phyloP scores from a whole-genome alignment of 495 filamentous ascomycete genomes.

The Aspergillus hancockii region DNA sequence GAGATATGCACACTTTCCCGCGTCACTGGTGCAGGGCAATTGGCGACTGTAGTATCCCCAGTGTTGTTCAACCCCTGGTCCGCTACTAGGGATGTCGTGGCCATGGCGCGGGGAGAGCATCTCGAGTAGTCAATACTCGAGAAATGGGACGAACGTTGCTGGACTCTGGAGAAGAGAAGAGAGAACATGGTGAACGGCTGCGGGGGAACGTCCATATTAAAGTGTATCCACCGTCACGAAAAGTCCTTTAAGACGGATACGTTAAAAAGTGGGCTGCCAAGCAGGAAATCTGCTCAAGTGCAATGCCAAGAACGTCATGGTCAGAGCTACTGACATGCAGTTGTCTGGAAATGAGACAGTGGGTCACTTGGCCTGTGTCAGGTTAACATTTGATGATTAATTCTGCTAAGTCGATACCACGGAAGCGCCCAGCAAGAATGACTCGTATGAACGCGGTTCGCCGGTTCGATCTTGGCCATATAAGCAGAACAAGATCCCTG shows the following conservation, averaged over 20 bases:
- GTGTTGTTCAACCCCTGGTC: constrained; percentile 43
- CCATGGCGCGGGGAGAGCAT: constrained; percentile 10
- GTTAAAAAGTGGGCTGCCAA: constrained; percentile 10
- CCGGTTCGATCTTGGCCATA: neutral
- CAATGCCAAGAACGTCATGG: constrained; percentile 2
- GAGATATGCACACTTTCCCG: constrained; percentile 63
- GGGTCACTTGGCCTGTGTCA: constrained; percentile 3
- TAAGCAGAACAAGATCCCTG: neutral
- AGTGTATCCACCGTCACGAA: constrained; percentile 1
- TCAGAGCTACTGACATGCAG: neutral
- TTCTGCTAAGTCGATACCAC: neutral
- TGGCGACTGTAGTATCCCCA: constrained; percentile 63
- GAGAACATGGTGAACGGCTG: neutral
- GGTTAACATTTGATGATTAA: neutral
- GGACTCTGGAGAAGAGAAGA: neutral
- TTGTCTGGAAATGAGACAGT: neutral
- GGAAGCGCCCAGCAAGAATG: neutral
- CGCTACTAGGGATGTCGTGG: constrained; percentile 1
- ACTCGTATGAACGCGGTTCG: neutral
- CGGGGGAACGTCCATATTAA: constrained; percentile 5
- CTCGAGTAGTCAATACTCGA: neutral
- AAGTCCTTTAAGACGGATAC: neutral
- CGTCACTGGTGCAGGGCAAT: constrained; percentile 59
- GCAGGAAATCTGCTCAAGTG: constrained; percentile 14
- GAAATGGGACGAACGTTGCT: neutral